Evolutionary conservation across 225 moss, liverwort and hornwort genomes (phyloP).

Genomic region (Pseudoscleropodium purum): DNA sequence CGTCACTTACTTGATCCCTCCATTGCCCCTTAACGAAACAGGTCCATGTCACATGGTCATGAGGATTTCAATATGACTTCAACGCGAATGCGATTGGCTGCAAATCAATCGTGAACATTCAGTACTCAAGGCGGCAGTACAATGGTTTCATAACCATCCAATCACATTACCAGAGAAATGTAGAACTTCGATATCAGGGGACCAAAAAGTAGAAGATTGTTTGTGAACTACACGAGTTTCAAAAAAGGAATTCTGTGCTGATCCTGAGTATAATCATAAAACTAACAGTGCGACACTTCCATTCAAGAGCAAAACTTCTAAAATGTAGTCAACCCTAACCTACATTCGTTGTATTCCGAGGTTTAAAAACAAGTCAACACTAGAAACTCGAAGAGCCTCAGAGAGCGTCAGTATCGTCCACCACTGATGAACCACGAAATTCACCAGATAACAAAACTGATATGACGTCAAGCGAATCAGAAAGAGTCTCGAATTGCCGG

Average conservation of each 20-base stretch:
- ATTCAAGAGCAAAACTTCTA: not conserved
- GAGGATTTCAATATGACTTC: not conserved
- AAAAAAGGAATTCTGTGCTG: not conserved
- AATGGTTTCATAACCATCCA: not conserved
- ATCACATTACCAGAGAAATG: not conserved
- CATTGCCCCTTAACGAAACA: slow-evolving; percentile 13
- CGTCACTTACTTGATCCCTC: slow-evolving; percentile 29
- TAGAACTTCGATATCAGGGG: not conserved
- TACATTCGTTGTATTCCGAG: not conserved
- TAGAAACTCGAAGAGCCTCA: not conserved
- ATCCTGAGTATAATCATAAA: not conserved
- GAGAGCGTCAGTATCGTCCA: not conserved
- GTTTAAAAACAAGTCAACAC: not conserved
- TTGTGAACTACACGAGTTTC: not conserved
- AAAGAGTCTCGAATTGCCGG: not conserved
- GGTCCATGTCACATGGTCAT: slow-evolving; percentile 12
- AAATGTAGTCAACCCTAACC: not conserved
- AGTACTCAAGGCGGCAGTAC: not conserved
- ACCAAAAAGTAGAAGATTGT: not conserved
- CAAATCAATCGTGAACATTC: not conserved
- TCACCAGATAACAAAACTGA: not conserved
- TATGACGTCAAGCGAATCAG: not conserved
- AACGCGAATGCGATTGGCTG: not conserved
- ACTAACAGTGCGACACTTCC: not conserved
- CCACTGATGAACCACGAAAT: not conserved